These are phyloP conservation scores for Fraxinus pennsylvanica DNA, from an alignment of 257 asterid species.

Conservation along the genomic window DNA sequence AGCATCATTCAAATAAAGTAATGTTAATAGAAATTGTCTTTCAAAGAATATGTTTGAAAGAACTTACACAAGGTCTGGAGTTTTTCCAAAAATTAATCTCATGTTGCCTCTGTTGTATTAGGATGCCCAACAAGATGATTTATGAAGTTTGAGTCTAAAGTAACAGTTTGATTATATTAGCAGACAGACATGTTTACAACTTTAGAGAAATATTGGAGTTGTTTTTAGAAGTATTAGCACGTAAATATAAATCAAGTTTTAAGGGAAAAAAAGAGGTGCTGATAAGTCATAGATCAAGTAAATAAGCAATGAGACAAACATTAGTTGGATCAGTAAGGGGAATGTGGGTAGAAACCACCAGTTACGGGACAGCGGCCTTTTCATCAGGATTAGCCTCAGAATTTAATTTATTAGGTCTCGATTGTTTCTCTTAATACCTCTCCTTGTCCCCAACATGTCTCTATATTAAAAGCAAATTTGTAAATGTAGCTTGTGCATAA, in stretches of 20 bases:
- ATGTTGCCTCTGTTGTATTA: no score
- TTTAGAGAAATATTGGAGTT: not conserved
- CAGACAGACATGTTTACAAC: not conserved
- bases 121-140: not conserved
- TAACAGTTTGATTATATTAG: not conserved
- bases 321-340: slow-evolving; percentile 46
- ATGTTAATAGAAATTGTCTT: not conserved
- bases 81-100: not conserved
- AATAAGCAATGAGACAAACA: slow-evolving; percentile 30
- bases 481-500: not conserved
- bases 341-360: slow-evolving; percentile 49
- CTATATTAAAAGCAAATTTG: slow-evolving; percentile 26
- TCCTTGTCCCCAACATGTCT: slow-evolving; percentile 44
- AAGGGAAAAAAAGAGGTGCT: not conserved
- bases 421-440: slow-evolving; percentile 38
- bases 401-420: slow-evolving; percentile 45
- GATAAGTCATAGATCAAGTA: not conserved
- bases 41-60: not conserved
- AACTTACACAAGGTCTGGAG: not conserved
- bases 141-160: not conserved
- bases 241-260: slow-evolving; percentile 6
- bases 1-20: not conserved
- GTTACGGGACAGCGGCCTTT: slow-evolving; percentile 40
- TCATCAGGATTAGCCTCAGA: slow-evolving; percentile 40
- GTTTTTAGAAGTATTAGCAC: not conserved